phyloP scores from a whole-genome alignment of 805 yeast genomes.

The Hanseniaspora thailandica region DNA sequence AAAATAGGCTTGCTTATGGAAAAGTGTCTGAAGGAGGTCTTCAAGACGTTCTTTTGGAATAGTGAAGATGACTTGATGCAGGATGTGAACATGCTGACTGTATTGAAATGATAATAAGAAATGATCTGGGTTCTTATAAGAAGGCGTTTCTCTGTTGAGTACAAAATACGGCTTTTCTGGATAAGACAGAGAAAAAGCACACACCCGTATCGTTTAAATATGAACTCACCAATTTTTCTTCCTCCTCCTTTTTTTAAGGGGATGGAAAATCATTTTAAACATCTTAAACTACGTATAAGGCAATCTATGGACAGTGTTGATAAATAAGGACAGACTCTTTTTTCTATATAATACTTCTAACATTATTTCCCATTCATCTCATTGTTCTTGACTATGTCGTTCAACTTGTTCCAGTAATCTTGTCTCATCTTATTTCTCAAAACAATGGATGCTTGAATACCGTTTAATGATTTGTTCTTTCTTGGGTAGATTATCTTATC shows the following conservation, averaged over 20 bases:
- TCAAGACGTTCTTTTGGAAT: not conserved
- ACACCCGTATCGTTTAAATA: not conserved
- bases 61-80: not conserved
- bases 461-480: conserved; percentile 7
- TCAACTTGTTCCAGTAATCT: conserved; percentile 61
- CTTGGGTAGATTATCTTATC: not conserved
- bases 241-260: not conserved
- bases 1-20: not conserved
- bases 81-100: not conserved
- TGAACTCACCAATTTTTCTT: not conserved
- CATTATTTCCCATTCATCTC: conserved; percentile 14
- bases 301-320: too few relatives aligned
- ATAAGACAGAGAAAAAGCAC: not conserved
- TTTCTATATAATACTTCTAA: too few relatives aligned
- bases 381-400: conserved; percentile 39
- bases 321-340: too few relatives aligned
- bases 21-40: not conserved
- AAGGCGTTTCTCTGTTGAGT: not conserved
- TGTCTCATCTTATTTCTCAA: conserved; percentile 13
- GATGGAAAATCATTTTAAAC: not conserved
- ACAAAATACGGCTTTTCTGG: too few relatives aligned
- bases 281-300: not conserved
- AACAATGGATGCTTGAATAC: conserved; percentile 15
- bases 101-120: not conserved
- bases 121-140: not conserved